phyloP scores from a whole-genome alignment of 345 rosid genomes.

The Anastatica hierochuntica region DNA sequence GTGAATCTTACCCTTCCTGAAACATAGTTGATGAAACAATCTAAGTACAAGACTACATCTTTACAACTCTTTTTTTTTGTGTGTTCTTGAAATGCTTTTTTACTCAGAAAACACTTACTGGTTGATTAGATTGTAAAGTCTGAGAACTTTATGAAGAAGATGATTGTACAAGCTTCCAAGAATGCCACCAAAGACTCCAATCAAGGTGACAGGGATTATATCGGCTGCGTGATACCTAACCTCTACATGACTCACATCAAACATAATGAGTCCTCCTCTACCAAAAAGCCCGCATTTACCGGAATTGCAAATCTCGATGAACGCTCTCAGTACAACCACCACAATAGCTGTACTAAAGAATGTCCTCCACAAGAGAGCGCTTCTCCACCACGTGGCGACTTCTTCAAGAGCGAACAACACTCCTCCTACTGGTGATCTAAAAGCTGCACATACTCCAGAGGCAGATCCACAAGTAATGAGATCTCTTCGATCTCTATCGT shows the following conservation, averaged over 20 bases:
- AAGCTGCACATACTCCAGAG: conserved; percentile 92
- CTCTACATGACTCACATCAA: conserved; percentile 67
- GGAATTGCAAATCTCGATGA: conserved; percentile 70
- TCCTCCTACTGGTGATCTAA: conserved; percentile 90
- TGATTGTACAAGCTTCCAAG: conserved; percentile 81
- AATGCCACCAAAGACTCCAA: conserved; percentile 81
- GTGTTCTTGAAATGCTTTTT: too few species aligned
- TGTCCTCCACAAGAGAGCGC: conserved; percentile 81
- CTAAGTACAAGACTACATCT: too few species aligned
- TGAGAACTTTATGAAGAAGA: conserved; percentile 68
- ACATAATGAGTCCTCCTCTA: conserved; percentile 80
- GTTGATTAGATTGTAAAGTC: conserved; percentile 73
- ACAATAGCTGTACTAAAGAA: conserved; percentile 89
- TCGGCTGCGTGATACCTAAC: conserved; percentile 59
- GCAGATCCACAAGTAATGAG: conserved; percentile 82
- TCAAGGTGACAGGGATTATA: conserved; percentile 46
- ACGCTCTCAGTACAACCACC: conserved; percentile 67
- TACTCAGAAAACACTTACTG: conserved; percentile 36
- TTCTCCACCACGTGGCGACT: conserved; percentile 98
- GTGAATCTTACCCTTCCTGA: conserved; percentile 77
- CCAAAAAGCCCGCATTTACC: conserved; percentile 92
- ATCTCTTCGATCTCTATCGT: conserved; percentile 84
- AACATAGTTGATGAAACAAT: conserved; percentile 18
- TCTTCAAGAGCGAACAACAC: conserved; percentile 84
- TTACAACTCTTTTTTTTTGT: too few species aligned